Base-by-base conservation (phyloP, 2,329 filamentous ascomycete genomes). In the Xylaria sp. region DNA sequence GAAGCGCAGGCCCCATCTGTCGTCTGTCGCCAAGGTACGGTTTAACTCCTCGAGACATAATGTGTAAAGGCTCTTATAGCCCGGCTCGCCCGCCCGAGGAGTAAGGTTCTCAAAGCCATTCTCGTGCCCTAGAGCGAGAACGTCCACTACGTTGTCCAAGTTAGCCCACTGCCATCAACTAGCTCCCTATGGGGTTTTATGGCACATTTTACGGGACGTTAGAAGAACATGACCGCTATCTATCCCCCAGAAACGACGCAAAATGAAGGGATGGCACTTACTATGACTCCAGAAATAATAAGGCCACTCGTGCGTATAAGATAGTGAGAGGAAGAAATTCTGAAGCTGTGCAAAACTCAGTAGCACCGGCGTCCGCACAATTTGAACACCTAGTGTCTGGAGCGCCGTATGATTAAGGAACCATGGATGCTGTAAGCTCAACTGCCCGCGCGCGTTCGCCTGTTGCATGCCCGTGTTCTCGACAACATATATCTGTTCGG, bases 381-480 rank as follows among this genome's bases (percentile, higher is more conserved):
- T 75, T 57, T 85, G 82, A 35, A 88, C 85, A 37, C 86, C 86
- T 21, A 89, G 83, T n/a, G 80, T 78, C 5, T 79, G 68, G 16
- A 89, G 81, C 4, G 81, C 78, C 0, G 79, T 81, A 72, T 89
- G 84, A 76, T 88, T 84, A 25, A 90, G 78, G 75, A 83, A 88
- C 77, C 85, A 88, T 0, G 85, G 87, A 68, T 89, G 88, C 69
- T 88, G 84, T 0, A 86, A 78, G 0, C 82, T 81, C 3, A 89
- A 79, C 40, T 80, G 78, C 2, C 81, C 82, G 9, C 80, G 77
- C n/a, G 79, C 75, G 73, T 89, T 89, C 58, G 85, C 83, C 63
- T 85, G 78, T 75, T 87, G 85, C 16, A 84, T 84, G 5, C 87
- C 87, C 5, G 84, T 89, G 77, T 90, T 90, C 73, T 90, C 87